Evolutionary conservation across 768 basidiomycete genomes (phyloP).

Genomic region (Phlegmacium glaucopus): DNA sequence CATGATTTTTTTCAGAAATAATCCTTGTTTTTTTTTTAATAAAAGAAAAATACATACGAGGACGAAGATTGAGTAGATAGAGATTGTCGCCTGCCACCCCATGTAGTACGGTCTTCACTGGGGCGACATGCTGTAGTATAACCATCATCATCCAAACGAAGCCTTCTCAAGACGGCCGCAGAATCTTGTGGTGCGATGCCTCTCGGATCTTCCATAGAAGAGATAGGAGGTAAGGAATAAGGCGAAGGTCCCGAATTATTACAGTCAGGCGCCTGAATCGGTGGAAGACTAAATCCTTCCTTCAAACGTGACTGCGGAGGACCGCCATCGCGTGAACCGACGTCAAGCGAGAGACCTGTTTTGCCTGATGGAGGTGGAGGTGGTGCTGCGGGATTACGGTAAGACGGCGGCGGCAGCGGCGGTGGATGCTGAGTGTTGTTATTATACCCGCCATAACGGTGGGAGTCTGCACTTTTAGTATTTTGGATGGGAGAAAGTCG

Average conservation of each 20-base stretch:
- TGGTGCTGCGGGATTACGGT: no score
- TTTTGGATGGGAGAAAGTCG: constrained; percentile 9
- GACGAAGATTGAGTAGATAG: constrained; percentile 34
- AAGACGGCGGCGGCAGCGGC: constrained; percentile 21
- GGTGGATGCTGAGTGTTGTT: constrained; percentile 23
- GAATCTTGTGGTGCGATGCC: constrained; percentile 53
- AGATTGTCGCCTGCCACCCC: constrained; percentile 43
- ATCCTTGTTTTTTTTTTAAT: neutral
- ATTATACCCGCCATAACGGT: constrained; percentile 14
- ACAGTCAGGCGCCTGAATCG: constrained; percentile 31
- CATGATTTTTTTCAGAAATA: no score
- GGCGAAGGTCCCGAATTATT: constrained; percentile 29
- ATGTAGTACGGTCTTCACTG: constrained; percentile 23
- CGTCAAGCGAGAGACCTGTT: constrained; percentile 29
- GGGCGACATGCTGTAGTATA: constrained; percentile 21
- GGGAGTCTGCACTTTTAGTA: neutral
- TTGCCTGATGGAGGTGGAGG: constrained; percentile 11
- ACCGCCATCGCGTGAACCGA: constrained; percentile 19
- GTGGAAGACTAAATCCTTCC: constrained; percentile 38
- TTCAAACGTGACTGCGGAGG: constrained; percentile 20
- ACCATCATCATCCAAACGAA: constrained; percentile 52
- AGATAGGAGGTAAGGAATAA: constrained; percentile 66
- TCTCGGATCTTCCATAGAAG: constrained; percentile 61
- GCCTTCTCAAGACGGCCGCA: constrained; percentile 60
- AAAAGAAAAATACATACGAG: constrained; percentile 13